A percentile compares a stretch with the other conserved stretches of the same genome.
Evolutionary conservation across 2,329 filamentous ascomycete genomes (phyloP).

Genomic region (Chaetomiaceae sp.): DNA sequence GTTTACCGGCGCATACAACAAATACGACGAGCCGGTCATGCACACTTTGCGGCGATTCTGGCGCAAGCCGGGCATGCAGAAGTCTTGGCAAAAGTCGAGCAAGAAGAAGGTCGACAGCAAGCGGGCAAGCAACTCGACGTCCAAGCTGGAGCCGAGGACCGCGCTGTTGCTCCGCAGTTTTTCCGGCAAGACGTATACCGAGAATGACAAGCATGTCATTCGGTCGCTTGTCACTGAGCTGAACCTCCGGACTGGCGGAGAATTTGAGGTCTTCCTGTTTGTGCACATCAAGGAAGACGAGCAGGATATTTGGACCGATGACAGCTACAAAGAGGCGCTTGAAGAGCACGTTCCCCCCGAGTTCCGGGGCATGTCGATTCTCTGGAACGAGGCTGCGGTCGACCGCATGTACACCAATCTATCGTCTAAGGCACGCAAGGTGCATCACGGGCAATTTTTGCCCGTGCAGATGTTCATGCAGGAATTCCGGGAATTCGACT

Average conservation of each 20-base stretch:
- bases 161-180: slow-evolving; percentile 74
- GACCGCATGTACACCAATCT: slow-evolving; percentile 71
- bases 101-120: not conserved
- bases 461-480: slow-evolving; percentile 72
- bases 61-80: slow-evolving; percentile 8
- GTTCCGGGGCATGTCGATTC: slow-evolving; percentile 64
- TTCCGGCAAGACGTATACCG: slow-evolving; percentile 68
- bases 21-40: slow-evolving; percentile 4
- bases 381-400: slow-evolving; percentile 74
- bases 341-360: slow-evolving; percentile 36
- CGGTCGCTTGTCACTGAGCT: slow-evolving; percentile 76
- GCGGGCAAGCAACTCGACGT: slow-evolving; percentile 3
- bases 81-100: slow-evolving; percentile 8
- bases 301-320: slow-evolving; percentile 53
- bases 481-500: slow-evolving; percentile 75
- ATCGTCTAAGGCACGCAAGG: slow-evolving; percentile 50
- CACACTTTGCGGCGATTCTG: slow-evolving; percentile 31
- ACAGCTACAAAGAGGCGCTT: slow-evolving; percentile 57
- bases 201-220: slow-evolving; percentile 74
- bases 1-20: not conserved
- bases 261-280: slow-evolving; percentile 76
- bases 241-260: slow-evolving; percentile 68
- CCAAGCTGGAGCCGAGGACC: slow-evolving; percentile 50
- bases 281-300: slow-evolving; percentile 66
- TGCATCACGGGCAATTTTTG: slow-evolving; percentile 63